Percentiles rank a stretch among this genome's conserved stretches.
Conservation (phyloP, 108 stramenopile genomes). For the Skeletonema costatum region DNA sequence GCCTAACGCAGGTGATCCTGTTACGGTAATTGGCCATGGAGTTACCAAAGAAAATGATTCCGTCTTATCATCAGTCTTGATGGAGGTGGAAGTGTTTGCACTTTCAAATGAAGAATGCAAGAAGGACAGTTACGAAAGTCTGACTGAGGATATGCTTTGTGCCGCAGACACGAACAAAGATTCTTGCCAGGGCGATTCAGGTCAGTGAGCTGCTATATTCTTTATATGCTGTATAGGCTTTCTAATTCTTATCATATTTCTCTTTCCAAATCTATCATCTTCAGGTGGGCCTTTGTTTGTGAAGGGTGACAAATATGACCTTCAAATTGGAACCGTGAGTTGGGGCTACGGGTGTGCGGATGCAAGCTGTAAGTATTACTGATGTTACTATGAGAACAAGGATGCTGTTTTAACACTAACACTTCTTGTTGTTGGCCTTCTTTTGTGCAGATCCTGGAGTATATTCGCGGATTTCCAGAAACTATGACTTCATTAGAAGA, state of each 20-base stretch:
- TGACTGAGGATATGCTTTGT: conserved; percentile 58
- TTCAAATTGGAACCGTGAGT: conserved; percentile 22
- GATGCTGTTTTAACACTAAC: too few relatives aligned
- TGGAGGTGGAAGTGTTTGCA: background rate
- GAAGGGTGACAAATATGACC: conserved; percentile 22
- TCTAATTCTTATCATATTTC: too few relatives aligned
- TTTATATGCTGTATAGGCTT: too few relatives aligned
- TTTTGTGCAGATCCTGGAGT: conserved; percentile 36
- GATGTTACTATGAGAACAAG: too few relatives aligned
- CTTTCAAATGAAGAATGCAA: background rate
- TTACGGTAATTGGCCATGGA: conserved; percentile 14
- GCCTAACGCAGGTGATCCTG: background rate
- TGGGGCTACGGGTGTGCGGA: conserved; percentile 43
- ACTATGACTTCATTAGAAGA: conserved; percentile 11
- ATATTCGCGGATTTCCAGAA: conserved; percentile 45
- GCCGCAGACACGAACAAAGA: conserved; percentile 34
- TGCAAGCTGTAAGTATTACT: background rate
- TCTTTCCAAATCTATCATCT: too few relatives aligned
- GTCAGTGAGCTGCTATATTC: conserved; percentile 1
- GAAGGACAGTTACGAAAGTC: conserved; percentile 21
- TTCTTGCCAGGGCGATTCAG: conserved; percentile 47
- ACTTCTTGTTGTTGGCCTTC: too few relatives aligned
- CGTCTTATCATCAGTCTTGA: background rate
- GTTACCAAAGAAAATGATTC: background rate
- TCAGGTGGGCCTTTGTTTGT: conserved; percentile 36